These are phyloP conservation scores for Calocybe indica DNA, from an alignment of 768 basidiomycete genomes.

Conservation along the genomic window DNA sequence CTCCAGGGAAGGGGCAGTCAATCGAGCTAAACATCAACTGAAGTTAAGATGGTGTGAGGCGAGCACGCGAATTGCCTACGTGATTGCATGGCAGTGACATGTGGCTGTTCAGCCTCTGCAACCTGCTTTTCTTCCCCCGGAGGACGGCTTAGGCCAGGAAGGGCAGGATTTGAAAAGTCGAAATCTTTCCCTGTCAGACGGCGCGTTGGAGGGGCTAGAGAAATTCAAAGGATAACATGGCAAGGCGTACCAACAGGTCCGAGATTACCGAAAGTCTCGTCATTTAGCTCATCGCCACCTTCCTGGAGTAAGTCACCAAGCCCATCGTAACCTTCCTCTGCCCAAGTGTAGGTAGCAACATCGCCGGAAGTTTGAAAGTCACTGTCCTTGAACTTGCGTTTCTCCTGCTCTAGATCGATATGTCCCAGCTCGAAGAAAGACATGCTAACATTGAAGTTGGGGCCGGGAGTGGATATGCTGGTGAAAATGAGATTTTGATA, in stretches of 20 bases:
- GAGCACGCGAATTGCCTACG: conserved; percentile 9
- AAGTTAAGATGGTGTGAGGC: conserved; percentile 16
- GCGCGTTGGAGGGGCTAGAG: neutral
- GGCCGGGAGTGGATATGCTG: too few species aligned
- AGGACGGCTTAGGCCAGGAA: conserved; percentile 24
- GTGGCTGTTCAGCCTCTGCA: conserved; percentile 14
- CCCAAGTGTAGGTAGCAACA: conserved; percentile 90
- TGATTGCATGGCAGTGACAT: neutral
- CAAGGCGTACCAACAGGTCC: conserved; percentile 57
- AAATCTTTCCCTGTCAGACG: conserved; percentile 75
- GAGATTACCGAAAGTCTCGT: conserved; percentile 87
- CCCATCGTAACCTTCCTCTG: conserved; percentile 85
- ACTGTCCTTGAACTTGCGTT: conserved; percentile 45
- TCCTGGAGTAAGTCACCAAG: conserved; percentile 85
- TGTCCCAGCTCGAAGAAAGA: conserved; percentile 80
- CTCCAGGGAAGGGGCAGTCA: conserved; percentile 49
- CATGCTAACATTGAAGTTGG: conserved; percentile 30
- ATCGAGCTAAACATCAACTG: conserved; percentile 28
- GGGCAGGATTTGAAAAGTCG: conserved; percentile 60
- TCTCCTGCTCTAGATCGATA: conserved; percentile 58
- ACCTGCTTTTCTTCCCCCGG: conserved; percentile 14
- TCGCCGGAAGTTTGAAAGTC: conserved; percentile 61
- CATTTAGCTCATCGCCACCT: conserved; percentile 89
- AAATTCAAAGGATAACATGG: conserved; percentile 5
- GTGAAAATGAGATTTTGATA: neutral